A percentile compares a stretch with the other conserved stretches of the same genome.
phyloP scores from a whole-genome alignment of 768 basidiomycete genomes.

The Crassisporium funariophilum region DNA sequence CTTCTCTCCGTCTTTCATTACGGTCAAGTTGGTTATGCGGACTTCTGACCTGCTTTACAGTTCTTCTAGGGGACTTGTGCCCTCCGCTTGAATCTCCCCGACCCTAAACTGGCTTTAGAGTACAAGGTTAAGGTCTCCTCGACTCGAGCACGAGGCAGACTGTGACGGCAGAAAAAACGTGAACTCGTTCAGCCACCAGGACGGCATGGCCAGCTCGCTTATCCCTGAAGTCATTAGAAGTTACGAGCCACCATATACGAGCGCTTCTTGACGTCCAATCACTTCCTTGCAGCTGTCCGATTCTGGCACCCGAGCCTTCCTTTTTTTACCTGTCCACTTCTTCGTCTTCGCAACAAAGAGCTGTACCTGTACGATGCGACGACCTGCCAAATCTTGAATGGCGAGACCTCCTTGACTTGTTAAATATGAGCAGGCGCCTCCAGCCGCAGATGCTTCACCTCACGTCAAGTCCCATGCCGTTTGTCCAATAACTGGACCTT shows the following conservation, averaged over 20 bases:
- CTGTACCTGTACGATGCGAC: slow-evolving; percentile 13
- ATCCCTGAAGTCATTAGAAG: slow-evolving; percentile 22
- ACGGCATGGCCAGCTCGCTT: slow-evolving; percentile 11
- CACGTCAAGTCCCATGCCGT: slow-evolving; percentile 31
- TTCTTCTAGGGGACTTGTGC: neutral
- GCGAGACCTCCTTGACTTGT: slow-evolving; percentile 3
- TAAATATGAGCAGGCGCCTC: slow-evolving; percentile 19
- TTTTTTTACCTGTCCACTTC: slow-evolving; percentile 24
- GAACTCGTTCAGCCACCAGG: slow-evolving; percentile 11
- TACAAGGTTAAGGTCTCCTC: slow-evolving; percentile 7
- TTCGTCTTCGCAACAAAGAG: slow-evolving; percentile 27
- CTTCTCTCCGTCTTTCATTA: neutral
- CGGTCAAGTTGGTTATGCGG: neutral
- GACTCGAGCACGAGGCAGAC: slow-evolving; percentile 11
- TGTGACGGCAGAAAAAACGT: slow-evolving; percentile 10
- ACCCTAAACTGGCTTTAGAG: slow-evolving; percentile 3
- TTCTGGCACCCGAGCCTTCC: slow-evolving; percentile 26
- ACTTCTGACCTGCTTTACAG: neutral
- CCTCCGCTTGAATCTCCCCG: neutral
- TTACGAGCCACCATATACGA: slow-evolving; percentile 3
- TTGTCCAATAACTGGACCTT: slow-evolving; percentile 10
- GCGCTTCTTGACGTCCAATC: slow-evolving; percentile 13
- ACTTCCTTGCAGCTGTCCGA: slow-evolving; percentile 19
- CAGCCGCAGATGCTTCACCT: slow-evolving; percentile 37
- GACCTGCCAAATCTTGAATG: slow-evolving; percentile 19